Base-by-base conservation (phyloP, 768 basidiomycete genomes). In the Boletus coccyginus region DNA sequence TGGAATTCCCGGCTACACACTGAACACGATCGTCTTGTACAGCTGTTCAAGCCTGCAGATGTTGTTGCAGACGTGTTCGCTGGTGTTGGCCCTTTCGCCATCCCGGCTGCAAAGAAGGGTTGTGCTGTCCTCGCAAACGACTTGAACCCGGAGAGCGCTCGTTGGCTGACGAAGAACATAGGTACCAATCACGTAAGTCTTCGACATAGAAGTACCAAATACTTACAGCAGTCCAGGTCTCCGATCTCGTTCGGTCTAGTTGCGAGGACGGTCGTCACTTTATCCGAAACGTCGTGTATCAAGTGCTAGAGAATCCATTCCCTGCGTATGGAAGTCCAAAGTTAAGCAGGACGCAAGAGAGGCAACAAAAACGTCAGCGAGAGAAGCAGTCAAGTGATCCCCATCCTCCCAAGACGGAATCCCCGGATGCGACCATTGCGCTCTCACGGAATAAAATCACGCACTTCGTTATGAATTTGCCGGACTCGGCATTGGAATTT, bases 401-500 rank as follows among this genome's bases (percentile, higher is more conserved):
- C 27, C 50, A 49, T 27, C 35, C 46, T 29, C 21, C 54, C 46
- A 42, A 44, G 44, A 27, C 40, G n/a, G 43, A 60, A 31, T 52
- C 27, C n/a, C 49, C 60, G 43, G 32, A 53, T 36, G 61, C 55
- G 19, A 21, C 59, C 5, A 53, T 50, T 19, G 21, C 62, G 43
- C 74, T 70, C 9, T 69, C 76, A 38, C 83, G 89, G 55, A 76
- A 71, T 53, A 74, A 80, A 43, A 84, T 97, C 60, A 74, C 84
- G 13, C 96, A 97, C 68, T 94, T 92, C 66, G 88, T 97, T n/a
- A 96, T 99, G 94, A 99, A 99, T 71, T 78, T 99, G 19, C 97
- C 97, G 3, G 94, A 92, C 62, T 87, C 88, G 27, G 97, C 95
- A 0, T 84, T 98, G 52, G 78, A 82, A 36, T 98, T 98, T 74